Percentiles rank a stretch among this genome's conserved stretches.
Conservation (phyloP, 768 basidiomycete species). For the Coprinopsis cinerea region DNA sequence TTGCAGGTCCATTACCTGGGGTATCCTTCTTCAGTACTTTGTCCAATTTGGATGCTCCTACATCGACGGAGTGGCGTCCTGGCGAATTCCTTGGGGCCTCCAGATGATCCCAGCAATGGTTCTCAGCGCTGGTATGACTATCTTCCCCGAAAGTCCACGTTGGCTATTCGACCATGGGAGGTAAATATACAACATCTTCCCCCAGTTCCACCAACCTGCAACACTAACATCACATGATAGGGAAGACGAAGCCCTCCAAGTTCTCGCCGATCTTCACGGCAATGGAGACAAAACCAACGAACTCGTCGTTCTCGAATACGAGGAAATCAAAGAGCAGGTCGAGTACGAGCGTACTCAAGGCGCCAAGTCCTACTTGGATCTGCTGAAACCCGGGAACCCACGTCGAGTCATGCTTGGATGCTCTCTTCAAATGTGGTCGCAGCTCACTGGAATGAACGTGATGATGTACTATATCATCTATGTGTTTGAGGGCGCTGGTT, state of each 20-base stretch:
- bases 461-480: conserved; percentile 77
- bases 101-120: conserved; percentile 76
- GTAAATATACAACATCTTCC: too few species aligned
- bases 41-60: conserved; percentile 72
- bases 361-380: conserved; percentile 63
- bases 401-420: conserved; percentile 68
- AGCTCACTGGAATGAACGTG: conserved; percentile 72
- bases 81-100: conserved; percentile 76
- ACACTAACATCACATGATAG: conserved; percentile 23
- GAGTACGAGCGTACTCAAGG: conserved; percentile 63
- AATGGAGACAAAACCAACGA: conserved; percentile 50
- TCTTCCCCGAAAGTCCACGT: conserved; percentile 68
- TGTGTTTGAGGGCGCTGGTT: conserved; percentile 72
- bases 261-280: conserved; percentile 73
- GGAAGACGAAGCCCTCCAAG: conserved; percentile 59
- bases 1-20: conserved; percentile 62
- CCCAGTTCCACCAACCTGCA: too few species aligned
- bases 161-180: conserved; percentile 61
- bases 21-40: conserved; percentile 72
- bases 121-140: conserved; percentile 58
- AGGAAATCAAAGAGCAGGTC: conserved; percentile 58
- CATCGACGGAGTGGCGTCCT: conserved; percentile 63
- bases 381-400: conserved; percentile 59
- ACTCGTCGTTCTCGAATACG: conserved; percentile 64
- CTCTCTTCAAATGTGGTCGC: conserved; percentile 77